Evolutionary conservation across 108 stramenopile species (phyloP), one percentile per base, ranked within the genome.

Genomic region (Nitzschia inconspicua): DNA sequence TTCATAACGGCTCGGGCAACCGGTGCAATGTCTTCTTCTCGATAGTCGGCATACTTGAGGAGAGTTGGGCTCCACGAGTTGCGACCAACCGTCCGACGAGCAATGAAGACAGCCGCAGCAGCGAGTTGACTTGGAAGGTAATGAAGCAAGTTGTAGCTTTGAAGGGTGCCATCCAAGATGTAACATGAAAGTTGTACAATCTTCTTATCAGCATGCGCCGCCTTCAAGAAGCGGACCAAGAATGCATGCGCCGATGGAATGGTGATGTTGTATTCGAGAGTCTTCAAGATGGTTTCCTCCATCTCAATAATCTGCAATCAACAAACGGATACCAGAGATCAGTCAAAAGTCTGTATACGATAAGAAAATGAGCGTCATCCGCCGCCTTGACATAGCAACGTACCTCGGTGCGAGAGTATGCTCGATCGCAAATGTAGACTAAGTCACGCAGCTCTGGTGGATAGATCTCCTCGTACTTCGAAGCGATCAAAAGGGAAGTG

Each of bases 391-490:
- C 48, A 34, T 8, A 24, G 20, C 0, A 6, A 63, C 76, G 4
- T 68, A 75, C 78, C 66, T 80, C 78, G 25, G 54, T 41, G 19
- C 76, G 50, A 26, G 73, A 72, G 65, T 79, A 79, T 35, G 78
- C 78, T 19, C 69, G 69, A 58, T 98, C 97, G 27, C 97, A 97
- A 56, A 99, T 99, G 84, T 95, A 99, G 26, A 99, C 97, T 40
- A 97, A 86, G 65, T 99, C 98, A n/a, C 90, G 73, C 14, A 97
- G 88, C 78, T 98, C 96, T 7, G 97, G 98, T 61, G 93, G 91
- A 43, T 97, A 97, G 60, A 97, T 97, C 73, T 99, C 98, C 60
- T 99, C 98, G 70, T 99, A 97, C 78, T 99, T 99, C 63, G 94
- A 92, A 9, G 98, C 98, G 44, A 99, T 85, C 57, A 99, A 75